These are phyloP conservation scores for Inosperma sp. DNA, from an alignment of 768 basidiomycete genomes.

Conservation along the genomic window DNA sequence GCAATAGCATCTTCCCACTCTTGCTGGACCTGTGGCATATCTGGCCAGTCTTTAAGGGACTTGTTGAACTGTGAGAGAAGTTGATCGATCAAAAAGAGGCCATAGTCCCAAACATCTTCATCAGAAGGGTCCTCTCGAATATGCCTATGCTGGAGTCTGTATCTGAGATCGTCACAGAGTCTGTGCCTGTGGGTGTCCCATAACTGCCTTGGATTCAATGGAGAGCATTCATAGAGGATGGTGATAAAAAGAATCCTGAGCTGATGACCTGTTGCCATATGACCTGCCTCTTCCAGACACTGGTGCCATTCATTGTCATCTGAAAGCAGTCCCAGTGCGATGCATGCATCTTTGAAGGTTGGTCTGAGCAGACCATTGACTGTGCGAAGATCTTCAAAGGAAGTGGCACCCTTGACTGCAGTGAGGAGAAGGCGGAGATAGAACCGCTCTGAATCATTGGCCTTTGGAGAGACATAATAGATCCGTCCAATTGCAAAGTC, in stretches of 20 bases:
- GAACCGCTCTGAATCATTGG: constrained; percentile 32
- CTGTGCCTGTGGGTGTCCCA: constrained; percentile 32
- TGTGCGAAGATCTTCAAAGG: constrained; percentile 24
- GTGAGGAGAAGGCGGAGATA: constrained; percentile 40
- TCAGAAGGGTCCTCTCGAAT: constrained; percentile 17
- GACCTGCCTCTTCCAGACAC: constrained; percentile 39
- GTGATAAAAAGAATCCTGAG: constrained; percentile 38
- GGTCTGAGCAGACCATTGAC: constrained; percentile 21
- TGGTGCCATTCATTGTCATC: constrained; percentile 44
- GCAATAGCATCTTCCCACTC: no score
- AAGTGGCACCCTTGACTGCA: constrained; percentile 32
- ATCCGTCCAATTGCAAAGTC: constrained; percentile 39
- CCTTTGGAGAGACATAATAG: constrained; percentile 34
- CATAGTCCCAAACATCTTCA: constrained; percentile 37
- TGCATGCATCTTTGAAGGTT: constrained; percentile 40
- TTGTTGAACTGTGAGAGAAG: constrained; percentile 22
- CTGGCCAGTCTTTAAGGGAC: constrained; percentile 22
- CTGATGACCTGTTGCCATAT: constrained; percentile 34
- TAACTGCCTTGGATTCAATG: constrained; percentile 29
- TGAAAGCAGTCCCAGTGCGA: constrained; percentile 37
- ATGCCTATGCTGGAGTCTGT: constrained; percentile 15
- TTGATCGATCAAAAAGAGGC: constrained; percentile 36
- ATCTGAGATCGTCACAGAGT: constrained; percentile 41
- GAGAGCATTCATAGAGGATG: constrained; percentile 34
- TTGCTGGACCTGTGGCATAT: no score